Conservation (phyloP, 768 basidiomycete genomes). For the Pulveroboletus frians region DNA sequence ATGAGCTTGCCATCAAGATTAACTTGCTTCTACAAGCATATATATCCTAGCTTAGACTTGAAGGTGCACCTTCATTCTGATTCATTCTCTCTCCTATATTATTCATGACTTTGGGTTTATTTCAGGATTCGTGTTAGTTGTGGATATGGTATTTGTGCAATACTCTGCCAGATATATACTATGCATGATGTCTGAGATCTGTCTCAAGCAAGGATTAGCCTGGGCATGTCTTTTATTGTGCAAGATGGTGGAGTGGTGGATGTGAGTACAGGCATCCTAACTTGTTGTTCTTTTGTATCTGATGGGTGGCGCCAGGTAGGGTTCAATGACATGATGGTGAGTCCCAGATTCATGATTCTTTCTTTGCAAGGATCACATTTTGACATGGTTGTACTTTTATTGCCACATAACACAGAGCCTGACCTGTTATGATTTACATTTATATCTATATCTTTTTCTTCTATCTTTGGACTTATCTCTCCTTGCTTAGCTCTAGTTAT, state of each 20-base stretch:
- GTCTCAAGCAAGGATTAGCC: slow-evolving; percentile 94
- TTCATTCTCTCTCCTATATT: not conserved
- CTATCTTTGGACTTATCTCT: no score
- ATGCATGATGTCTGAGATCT: slow-evolving; percentile 96
- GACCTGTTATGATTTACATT: no score
- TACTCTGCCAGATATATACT: slow-evolving; percentile 97
- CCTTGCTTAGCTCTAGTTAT: no score
- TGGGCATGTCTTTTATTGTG: slow-evolving; percentile 88
- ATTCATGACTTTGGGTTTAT: not conserved
- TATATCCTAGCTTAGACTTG: slow-evolving; percentile 90
- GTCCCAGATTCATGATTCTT: not conserved
- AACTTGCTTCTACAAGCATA: slow-evolving; percentile 94
- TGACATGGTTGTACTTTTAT: slow-evolving; percentile 99
- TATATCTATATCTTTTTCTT: no score
- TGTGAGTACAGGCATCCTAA: slow-evolving; percentile 42
- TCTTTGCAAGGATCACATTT: slow-evolving; percentile 38
- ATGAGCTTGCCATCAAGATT: slow-evolving; percentile 95
- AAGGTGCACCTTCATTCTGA: slow-evolving; percentile 42
- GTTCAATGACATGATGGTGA: slow-evolving; percentile 94
- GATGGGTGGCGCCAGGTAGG: slow-evolving; percentile 61
- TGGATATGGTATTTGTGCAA: slow-evolving; percentile 94
- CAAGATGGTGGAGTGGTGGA: slow-evolving; percentile 90
- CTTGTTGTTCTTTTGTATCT: not conserved
- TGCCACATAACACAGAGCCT: slow-evolving; percentile 96
- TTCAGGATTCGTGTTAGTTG: slow-evolving; percentile 74